Evolutionary conservation across 106 monocot species (phyloP).

Genomic region (Dendrobium officinale): DNA sequence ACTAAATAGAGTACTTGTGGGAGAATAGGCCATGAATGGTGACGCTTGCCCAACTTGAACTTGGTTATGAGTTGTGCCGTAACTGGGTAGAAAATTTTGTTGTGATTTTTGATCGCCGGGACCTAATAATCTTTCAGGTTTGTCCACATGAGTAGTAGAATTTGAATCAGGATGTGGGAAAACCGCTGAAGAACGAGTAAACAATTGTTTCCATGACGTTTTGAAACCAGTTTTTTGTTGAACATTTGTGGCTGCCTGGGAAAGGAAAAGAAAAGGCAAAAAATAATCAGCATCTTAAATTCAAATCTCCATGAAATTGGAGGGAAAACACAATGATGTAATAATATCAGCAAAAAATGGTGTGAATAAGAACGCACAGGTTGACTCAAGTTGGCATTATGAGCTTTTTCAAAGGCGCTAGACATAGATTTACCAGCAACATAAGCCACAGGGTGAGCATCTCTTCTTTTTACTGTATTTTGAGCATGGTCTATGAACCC

Average conservation of each 20-base stretch:
- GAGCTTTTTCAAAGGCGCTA: slow-evolving; percentile 30
- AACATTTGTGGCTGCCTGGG: slow-evolving; percentile 31
- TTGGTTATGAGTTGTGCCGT: slow-evolving; percentile 20
- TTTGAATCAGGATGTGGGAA: slow-evolving; percentile 44
- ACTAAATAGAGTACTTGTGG: neutral
- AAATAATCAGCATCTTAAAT: neutral
- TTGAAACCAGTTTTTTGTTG: slow-evolving; percentile 29
- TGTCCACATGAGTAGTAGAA: slow-evolving; percentile 9
- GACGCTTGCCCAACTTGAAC: slow-evolving; percentile 11
- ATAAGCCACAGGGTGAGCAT: slow-evolving; percentile 20
- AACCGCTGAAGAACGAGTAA: slow-evolving; percentile 55
- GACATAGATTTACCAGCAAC: slow-evolving; percentile 20
- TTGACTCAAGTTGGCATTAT: slow-evolving; percentile 9
- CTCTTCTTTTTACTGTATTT: slow-evolving; percentile 22
- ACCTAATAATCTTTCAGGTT: slow-evolving; percentile 20
- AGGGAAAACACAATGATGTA: neutral
- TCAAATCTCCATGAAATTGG: neutral
- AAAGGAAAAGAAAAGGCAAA: neutral
- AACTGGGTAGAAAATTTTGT: slow-evolving; percentile 21
- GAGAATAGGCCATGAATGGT: neutral
- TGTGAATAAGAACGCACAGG: slow-evolving; percentile 45
- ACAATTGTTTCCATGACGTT: slow-evolving; percentile 86
- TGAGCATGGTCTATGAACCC: slow-evolving; percentile 21
- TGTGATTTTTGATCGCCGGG: slow-evolving; percentile 14
- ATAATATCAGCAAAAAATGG: neutral